These are phyloP conservation scores for Hypoxylon sp. DNA, from an alignment of 2,329 filamentous ascomycete species.

Conservation along the genomic window DNA sequence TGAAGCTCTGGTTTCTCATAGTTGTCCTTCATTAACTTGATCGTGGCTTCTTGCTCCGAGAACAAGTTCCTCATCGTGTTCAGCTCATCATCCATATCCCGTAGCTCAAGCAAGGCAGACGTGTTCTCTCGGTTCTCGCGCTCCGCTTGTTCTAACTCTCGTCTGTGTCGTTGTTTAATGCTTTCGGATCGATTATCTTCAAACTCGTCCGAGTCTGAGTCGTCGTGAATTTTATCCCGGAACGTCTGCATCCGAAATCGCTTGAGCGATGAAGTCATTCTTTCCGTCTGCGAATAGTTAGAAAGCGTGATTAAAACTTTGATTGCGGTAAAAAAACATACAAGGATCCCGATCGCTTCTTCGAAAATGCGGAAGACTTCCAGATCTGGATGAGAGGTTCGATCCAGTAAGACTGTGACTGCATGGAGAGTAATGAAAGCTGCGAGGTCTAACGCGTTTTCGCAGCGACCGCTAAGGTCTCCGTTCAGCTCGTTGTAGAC, in stretches of 20 bases:
- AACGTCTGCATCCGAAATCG: constrained; percentile 70
- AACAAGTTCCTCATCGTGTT: constrained; percentile 68
- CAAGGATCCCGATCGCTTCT: constrained; percentile 72
- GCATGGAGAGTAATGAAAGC: constrained; percentile 72
- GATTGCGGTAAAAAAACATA: constrained; percentile 47
- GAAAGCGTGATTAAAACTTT: not conserved
- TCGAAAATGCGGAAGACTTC: constrained; percentile 75
- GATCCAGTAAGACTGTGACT: constrained; percentile 70
- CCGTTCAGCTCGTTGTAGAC: constrained; percentile 75
- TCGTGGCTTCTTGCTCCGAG: constrained; percentile 64
- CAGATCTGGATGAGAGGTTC: constrained; percentile 69
- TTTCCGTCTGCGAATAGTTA: constrained; percentile 62
- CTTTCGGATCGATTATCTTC: constrained; percentile 55
- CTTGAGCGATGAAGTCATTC: constrained; percentile 72
- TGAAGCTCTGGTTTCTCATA: constrained; percentile 58
- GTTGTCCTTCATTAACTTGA: constrained; percentile 60
- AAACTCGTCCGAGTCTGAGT: constrained; percentile 56
- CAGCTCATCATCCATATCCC: constrained; percentile 74
- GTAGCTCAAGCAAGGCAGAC: constrained; percentile 70
- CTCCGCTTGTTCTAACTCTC: constrained; percentile 59
- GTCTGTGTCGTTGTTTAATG: constrained; percentile 58
- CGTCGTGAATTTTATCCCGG: constrained; percentile 56
- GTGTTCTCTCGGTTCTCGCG: constrained; percentile 72
- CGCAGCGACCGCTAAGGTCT: constrained; percentile 70
- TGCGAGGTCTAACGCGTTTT: constrained; percentile 71